Conservation (phyloP, 805 yeast genomes). For the Lipomyces yamanashiensis region DNA sequence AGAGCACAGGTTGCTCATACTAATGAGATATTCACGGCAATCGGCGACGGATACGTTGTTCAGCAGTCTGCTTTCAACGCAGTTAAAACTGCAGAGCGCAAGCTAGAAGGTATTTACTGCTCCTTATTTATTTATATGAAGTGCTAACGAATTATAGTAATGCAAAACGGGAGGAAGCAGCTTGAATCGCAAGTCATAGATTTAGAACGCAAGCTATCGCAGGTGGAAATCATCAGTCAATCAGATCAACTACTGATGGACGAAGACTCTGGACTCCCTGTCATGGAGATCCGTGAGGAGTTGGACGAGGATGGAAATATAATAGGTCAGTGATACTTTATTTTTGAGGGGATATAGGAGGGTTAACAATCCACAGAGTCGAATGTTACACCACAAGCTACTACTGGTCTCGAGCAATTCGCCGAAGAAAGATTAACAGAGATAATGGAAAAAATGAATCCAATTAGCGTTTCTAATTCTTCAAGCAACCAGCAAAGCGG, state of each 20-base stretch:
- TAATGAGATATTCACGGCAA: conserved; percentile 25
- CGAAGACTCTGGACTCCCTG: conserved; percentile 58
- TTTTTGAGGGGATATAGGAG: neutral
- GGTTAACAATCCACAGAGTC: conserved; percentile 12
- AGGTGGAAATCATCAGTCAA: conserved; percentile 14
- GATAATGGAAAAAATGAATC: conserved; percentile 43
- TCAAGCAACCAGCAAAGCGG: too few species aligned
- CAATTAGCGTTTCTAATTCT: neutral
- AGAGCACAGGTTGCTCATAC: conserved; percentile 26
- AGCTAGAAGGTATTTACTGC: conserved; percentile 17
- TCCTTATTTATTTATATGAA: neutral
- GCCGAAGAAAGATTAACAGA: conserved; percentile 19
- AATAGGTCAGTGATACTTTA: conserved; percentile 40
- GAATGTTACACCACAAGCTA: conserved; percentile 20
- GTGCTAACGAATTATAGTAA: conserved; percentile 3
- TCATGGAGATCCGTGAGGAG: conserved; percentile 83
- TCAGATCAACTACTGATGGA: conserved; percentile 23
- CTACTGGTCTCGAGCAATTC: conserved; percentile 27
- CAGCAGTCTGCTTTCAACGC: conserved; percentile 32
- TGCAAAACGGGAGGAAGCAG: conserved; percentile 12
- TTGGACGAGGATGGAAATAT: conserved; percentile 84
- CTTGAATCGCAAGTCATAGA: conserved; percentile 10
- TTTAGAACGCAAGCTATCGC: conserved; percentile 22
- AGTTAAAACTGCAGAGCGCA: conserved; percentile 24
- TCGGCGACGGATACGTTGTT: conserved; percentile 32